phyloP scores from a whole-genome alignment of 2,329 filamentous ascomycete genomes.

The Trichoderma asperellum region DNA sequence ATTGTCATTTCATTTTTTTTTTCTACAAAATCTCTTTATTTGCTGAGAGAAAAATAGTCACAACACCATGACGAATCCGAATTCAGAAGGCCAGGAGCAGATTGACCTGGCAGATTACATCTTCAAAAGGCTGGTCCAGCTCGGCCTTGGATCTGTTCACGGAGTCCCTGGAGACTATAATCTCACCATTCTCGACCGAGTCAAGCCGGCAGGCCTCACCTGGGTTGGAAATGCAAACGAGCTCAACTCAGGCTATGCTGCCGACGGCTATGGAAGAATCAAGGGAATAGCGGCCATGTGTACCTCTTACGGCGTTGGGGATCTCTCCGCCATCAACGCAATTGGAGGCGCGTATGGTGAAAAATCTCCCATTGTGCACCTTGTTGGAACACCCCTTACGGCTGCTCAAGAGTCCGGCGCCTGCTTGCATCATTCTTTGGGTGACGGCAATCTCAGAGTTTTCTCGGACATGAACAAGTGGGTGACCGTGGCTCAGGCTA shows the following conservation, averaged over 20 bases:
- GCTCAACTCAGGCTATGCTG: slow-evolving; percentile 60
- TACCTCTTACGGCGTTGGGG: slow-evolving; percentile 65
- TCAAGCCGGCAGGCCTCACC: slow-evolving; percentile 43
- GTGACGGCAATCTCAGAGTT: slow-evolving; percentile 57
- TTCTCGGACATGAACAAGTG: slow-evolving; percentile 55
- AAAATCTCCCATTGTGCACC: slow-evolving; percentile 58
- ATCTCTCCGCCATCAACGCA: slow-evolving; percentile 61
- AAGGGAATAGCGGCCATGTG: slow-evolving; percentile 55
- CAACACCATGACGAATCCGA: neutral
- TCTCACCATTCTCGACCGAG: slow-evolving; percentile 44
- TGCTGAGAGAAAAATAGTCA: no score
- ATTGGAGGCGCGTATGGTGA: slow-evolving; percentile 63
- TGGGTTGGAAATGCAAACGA: slow-evolving; percentile 62
- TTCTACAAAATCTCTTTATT: neutral
- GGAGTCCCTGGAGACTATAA: slow-evolving; percentile 53
- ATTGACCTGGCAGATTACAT: slow-evolving; percentile 50
- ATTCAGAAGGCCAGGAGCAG: neutral
- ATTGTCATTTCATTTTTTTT: neutral
- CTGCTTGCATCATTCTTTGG: slow-evolving; percentile 58
- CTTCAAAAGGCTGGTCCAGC: slow-evolving; percentile 60
- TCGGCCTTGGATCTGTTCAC: slow-evolving; percentile 61
- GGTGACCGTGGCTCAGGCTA: slow-evolving; percentile 53
- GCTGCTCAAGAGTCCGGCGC: slow-evolving; percentile 48
- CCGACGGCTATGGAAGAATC: slow-evolving; percentile 61
- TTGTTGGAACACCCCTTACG: slow-evolving; percentile 57